Conservation (phyloP, 257 asterid species). For the Cordia subcordata region DNA sequence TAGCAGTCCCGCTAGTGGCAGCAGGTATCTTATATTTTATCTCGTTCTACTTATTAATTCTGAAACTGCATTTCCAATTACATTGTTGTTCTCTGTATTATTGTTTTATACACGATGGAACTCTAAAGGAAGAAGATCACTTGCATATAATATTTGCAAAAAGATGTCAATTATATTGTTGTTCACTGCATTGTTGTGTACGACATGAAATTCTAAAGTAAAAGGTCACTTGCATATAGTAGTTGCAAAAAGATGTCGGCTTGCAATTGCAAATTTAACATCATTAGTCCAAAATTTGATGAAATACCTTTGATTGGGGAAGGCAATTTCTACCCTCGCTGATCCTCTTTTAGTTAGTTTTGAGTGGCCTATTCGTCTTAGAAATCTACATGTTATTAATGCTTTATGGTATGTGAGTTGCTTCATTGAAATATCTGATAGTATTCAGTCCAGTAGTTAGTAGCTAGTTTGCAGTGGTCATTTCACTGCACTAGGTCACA, state of each 20-base stretch:
- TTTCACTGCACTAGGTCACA: too few species aligned
- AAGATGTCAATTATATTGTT: too few species aligned
- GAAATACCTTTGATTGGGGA: too few species aligned
- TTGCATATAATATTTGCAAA: neutral
- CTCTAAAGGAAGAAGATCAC: too few species aligned
- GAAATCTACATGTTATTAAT: too few species aligned
- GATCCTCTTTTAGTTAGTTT: too few species aligned
- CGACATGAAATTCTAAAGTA: neutral
- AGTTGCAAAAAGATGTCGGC: neutral
- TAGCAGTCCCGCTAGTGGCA: conserved; percentile 38
- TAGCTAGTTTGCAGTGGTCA: too few species aligned
- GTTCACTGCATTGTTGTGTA: too few species aligned
- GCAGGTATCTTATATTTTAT: conserved; percentile 42
- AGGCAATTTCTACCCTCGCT: too few species aligned
- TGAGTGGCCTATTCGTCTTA: too few species aligned
- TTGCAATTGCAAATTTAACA: neutral
- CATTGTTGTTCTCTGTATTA: neutral
- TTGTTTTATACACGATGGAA: neutral
- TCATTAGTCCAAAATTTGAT: too few species aligned
- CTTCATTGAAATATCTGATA: neutral
- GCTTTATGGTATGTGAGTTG: neutral
- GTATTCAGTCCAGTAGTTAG: too few species aligned
- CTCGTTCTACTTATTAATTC: neutral
- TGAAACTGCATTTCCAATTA: neutral
- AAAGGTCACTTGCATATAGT: neutral